These are phyloP conservation scores for Colletotrichum spinosum DNA, from an alignment of 2,329 filamentous ascomycete species.

Conservation along the genomic window DNA sequence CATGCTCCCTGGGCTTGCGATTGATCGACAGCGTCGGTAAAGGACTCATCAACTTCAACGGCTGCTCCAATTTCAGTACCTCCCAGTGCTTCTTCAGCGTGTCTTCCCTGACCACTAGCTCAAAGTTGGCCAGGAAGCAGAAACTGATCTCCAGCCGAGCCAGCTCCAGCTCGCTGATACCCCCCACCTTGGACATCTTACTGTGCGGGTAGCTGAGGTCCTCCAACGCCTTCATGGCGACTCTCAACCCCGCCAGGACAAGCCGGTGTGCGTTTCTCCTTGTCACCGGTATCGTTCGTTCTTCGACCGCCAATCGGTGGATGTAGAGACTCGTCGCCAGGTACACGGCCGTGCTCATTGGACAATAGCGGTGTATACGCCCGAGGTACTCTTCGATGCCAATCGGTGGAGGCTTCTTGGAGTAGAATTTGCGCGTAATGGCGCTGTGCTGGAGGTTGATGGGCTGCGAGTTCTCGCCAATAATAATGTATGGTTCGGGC, in stretches of 20 bases:
- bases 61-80: conserved; percentile 44
- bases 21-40: conserved; percentile 45
- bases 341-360: conserved; percentile 94
- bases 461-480: conserved; percentile 78
- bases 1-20: conserved; percentile 24
- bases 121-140: conserved; percentile 87
- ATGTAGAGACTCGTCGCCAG: conserved; percentile 91
- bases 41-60: conserved; percentile 26
- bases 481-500: conserved; percentile 67
- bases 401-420: conserved; percentile 86
- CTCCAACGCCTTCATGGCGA: conserved; percentile 96
- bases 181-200: conserved; percentile 87
- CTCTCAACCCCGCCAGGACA: conserved; percentile 83
- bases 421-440: conserved; percentile 93
- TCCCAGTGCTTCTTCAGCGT: conserved; percentile 49
- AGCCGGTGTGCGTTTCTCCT: conserved; percentile 87
- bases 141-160: conserved; percentile 89
- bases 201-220: conserved; percentile 89
- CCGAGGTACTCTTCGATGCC: conserved; percentile 85
- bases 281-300: conserved; percentile 83
- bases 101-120: conserved; percentile 68
- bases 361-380: conserved; percentile 90
- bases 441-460: conserved; percentile 83
- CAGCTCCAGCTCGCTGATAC: conserved; percentile 84
- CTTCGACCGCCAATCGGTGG: conserved; percentile 81